phyloP scores from a whole-genome alignment of 371 early-diverging fungal species.

The Mortierella sp. region DNA sequence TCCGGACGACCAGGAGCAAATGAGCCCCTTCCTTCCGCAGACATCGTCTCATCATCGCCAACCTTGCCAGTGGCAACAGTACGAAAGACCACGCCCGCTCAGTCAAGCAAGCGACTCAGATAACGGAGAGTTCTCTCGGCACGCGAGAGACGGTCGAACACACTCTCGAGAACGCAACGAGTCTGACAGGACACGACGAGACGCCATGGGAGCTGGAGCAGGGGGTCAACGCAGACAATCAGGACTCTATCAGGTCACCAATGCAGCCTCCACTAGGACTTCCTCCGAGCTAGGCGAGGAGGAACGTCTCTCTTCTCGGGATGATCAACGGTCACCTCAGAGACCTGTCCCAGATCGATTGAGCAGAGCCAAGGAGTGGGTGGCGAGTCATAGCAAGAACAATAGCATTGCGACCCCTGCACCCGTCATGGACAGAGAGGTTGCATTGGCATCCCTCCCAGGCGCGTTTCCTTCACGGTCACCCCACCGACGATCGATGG shows the following conservation, averaged over 20 bases:
- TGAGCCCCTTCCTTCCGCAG: constrained; percentile 36
- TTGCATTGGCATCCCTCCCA: constrained; percentile 19
- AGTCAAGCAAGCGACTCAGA: constrained; percentile 28
- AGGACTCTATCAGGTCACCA: constrained; percentile 27
- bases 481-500: constrained; percentile 30
- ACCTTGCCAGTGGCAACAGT: not conserved
- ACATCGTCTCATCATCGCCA: constrained; percentile 17
- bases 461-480: constrained; percentile 20
- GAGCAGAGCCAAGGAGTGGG: constrained; percentile 52
- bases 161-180: constrained; percentile 28
- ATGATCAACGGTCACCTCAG: not conserved
- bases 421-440: constrained; percentile 26
- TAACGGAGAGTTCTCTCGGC: constrained; percentile 14
- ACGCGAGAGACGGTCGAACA: constrained; percentile 8
- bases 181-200: constrained; percentile 26
- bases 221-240: constrained; percentile 29
- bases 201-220: constrained; percentile 8
- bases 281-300: constrained; percentile 37
- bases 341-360: constrained; percentile 27
- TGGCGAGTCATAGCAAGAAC: constrained; percentile 41
- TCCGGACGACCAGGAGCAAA: constrained; percentile 28
- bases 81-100: constrained; percentile 13
- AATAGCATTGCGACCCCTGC: constrained; percentile 27
- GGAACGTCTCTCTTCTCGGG: constrained; percentile 14
- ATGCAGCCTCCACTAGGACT: constrained; percentile 11